Evolutionary conservation across 768 basidiomycete genomes (phyloP).

Genomic region (Goffeauzyma gilvescens): DNA sequence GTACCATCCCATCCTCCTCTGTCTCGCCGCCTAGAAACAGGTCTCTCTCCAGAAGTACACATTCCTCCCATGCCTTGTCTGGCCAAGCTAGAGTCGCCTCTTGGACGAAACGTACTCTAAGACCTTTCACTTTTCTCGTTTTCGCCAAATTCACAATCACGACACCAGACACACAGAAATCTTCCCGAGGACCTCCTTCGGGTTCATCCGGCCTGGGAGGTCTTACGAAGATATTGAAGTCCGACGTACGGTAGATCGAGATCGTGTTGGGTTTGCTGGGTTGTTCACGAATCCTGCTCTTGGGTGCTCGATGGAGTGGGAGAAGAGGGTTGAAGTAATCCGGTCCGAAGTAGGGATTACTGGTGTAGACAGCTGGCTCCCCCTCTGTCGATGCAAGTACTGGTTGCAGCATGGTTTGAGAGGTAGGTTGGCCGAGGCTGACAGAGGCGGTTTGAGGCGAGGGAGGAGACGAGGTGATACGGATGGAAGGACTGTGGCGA

Average conservation of each 20-base stretch:
- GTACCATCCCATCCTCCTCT: not conserved
- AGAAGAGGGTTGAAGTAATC: no score
- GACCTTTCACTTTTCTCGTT: slow-evolving; percentile 4
- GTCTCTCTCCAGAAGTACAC: slow-evolving; percentile 7
- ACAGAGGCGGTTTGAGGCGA: no score
- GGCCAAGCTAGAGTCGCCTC: slow-evolving; percentile 10
- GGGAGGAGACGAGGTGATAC: no score
- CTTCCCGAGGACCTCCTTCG: slow-evolving; percentile 3
- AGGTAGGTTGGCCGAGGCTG: no score
- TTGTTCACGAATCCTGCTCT: no score
- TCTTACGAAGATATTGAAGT: slow-evolving; percentile 9
- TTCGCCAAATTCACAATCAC: slow-evolving; percentile 10
- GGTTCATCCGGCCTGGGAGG: slow-evolving; percentile 1
- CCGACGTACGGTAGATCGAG: slow-evolving; percentile 9
- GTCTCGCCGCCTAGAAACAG: slow-evolving; percentile 7
- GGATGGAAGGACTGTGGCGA: no score
- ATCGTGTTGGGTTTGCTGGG: slow-evolving; percentile 12
- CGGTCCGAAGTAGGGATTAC: no score
- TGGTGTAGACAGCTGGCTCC: no score
- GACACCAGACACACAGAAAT: slow-evolving; percentile 7
- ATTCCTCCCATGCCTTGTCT: slow-evolving; percentile 9
- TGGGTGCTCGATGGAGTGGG: no score
- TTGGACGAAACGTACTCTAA: slow-evolving; percentile 4
- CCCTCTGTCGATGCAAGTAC: no score
- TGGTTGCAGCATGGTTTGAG: no score